Evolutionary conservation across 2,329 filamentous ascomycete species (phyloP).

Genomic region (Tolypocladium tundrense): DNA sequence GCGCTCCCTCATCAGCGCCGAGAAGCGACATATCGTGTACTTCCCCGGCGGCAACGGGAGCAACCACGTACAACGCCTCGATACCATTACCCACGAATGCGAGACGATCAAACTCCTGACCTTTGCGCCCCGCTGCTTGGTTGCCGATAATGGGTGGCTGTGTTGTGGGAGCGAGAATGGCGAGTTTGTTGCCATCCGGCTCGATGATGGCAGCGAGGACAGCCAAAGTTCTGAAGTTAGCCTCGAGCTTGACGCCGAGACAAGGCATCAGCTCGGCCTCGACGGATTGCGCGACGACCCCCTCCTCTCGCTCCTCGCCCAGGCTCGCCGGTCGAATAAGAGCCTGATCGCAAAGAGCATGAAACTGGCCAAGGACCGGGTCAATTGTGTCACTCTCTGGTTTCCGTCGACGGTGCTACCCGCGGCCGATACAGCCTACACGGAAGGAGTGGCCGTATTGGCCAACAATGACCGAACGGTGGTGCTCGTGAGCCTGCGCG

Average conservation of each 20-base stretch:
- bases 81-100: constrained; percentile 59
- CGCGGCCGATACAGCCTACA: constrained; percentile 29
- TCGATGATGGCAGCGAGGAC: constrained; percentile 31
- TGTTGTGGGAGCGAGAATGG: constrained; percentile 84
- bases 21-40: constrained; percentile 68
- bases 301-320: constrained; percentile 24
- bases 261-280: constrained; percentile 17
- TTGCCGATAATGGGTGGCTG: constrained; percentile 78
- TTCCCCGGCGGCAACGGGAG: constrained; percentile 69
- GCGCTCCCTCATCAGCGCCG: constrained; percentile 78
- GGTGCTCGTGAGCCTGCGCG: constrained; percentile 66
- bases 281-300: constrained; percentile 24
- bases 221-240: constrained; percentile 13
- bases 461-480: constrained; percentile 90
- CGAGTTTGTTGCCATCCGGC: constrained; percentile 71
- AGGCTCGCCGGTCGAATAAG: constrained; percentile 30
- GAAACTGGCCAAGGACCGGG: constrained; percentile 48
- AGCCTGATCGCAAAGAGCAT: constrained; percentile 38
- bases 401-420: constrained; percentile 31
- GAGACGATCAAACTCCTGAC: constrained; percentile 62
- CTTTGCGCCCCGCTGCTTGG: constrained; percentile 74
- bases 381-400: constrained; percentile 59
- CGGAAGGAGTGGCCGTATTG: constrained; percentile 54
- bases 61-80: constrained; percentile 53
- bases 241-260: constrained; percentile 10